These are phyloP conservation scores for Rosa lucieae DNA, from an alignment of 306 rosid genomes.

Conservation along the genomic window DNA sequence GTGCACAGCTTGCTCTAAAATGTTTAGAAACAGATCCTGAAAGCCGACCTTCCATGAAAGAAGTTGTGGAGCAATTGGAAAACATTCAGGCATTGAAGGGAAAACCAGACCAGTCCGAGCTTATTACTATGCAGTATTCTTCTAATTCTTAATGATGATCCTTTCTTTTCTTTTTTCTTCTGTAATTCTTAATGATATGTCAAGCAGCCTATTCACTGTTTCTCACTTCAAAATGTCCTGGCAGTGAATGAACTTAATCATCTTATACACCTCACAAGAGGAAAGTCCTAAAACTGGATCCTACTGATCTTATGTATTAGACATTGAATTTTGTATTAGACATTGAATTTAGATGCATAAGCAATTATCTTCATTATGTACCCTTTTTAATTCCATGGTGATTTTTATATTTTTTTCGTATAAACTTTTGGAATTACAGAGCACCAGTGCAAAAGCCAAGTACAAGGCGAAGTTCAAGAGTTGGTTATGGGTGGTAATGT, in stretches of 20 bases:
- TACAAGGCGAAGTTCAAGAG: too few species aligned
- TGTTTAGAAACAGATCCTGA: conserved; percentile 56
- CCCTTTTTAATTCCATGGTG: not conserved
- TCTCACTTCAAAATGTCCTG: not conserved
- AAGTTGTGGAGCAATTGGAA: conserved; percentile 57
- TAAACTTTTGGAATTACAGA: too few species aligned
- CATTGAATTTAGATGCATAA: not conserved
- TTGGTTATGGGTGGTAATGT: too few species aligned
- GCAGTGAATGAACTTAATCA: not conserved
- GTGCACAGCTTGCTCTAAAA: conserved; percentile 43
- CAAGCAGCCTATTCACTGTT: not conserved
- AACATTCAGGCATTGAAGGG: conserved; percentile 40
- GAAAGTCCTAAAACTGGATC: not conserved
- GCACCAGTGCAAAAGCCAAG: too few species aligned
- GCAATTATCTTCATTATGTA: not conserved
- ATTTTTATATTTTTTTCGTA: too few species aligned
- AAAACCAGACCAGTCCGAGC: conserved; percentile 20
- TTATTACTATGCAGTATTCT: conserved; percentile 3
- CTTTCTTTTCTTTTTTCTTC: not conserved
- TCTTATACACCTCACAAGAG: not conserved
- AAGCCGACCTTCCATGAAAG: conserved; percentile 74
- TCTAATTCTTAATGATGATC: not conserved
- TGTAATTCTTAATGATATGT: not conserved
- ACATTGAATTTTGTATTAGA: not conserved
- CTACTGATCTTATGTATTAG: not conserved